These are phyloP conservation scores for Lactarius hengduanensis DNA, from an alignment of 768 basidiomycete species.

Conservation along the genomic window DNA sequence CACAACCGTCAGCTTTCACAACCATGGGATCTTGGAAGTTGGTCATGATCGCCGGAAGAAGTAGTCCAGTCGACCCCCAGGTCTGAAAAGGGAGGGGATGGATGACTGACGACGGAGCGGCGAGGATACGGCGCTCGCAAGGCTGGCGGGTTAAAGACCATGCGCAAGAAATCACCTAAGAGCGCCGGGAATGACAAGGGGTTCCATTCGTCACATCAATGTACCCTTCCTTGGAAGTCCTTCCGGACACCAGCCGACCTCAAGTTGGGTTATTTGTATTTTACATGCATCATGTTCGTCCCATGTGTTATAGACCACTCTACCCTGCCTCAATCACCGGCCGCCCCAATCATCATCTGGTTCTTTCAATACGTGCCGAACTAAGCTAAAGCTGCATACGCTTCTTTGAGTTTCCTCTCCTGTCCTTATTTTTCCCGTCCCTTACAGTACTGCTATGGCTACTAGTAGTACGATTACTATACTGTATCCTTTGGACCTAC, in stretches of 20 bases:
- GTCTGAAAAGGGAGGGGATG: slow-evolving; percentile 1
- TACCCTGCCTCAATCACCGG: background rate
- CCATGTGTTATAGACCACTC: background rate
- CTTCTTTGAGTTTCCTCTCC: background rate
- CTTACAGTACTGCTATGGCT: no score
- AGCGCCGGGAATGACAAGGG: background rate
- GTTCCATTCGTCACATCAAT: slow-evolving; percentile 3
- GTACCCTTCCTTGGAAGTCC: background rate
- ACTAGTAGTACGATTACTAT: no score
- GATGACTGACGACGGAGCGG: slow-evolving; percentile 5
- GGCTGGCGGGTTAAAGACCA: background rate
- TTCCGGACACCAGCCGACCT: background rate
- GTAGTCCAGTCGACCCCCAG: background rate
- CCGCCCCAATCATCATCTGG: background rate
- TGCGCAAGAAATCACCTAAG: background rate
- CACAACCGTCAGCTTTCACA: slow-evolving; percentile 8
- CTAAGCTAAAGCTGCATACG: background rate
- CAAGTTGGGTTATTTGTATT: background rate
- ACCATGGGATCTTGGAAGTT: slow-evolving; percentile 19
- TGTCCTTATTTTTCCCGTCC: background rate
- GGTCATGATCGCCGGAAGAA: slow-evolving; percentile 16
- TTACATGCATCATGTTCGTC: background rate
- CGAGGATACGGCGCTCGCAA: background rate
- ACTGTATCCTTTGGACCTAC: background rate
- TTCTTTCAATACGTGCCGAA: background rate